Conservation (phyloP, 768 basidiomycete genomes). For the Leccinum imitatum region DNA sequence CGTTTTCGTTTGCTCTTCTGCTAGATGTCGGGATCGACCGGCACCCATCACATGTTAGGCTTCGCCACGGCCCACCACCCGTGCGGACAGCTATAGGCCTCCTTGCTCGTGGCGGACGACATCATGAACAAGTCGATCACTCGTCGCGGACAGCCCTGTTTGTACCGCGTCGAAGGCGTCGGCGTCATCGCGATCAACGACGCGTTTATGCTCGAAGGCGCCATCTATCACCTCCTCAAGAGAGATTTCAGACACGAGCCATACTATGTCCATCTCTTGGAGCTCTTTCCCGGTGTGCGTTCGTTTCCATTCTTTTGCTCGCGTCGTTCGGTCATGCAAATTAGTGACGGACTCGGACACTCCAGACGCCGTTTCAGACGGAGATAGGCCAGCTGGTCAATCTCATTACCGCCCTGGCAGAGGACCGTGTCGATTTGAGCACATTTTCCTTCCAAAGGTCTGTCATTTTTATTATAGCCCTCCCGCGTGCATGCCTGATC, state of each 20-base stretch:
- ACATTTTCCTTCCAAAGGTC: constrained; percentile 6
- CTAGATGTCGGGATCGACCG: too few relatives aligned
- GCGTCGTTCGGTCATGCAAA: background rate
- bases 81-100: constrained; percentile 66
- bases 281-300: constrained; percentile 84
- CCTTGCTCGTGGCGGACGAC: constrained; percentile 90
- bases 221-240: constrained; percentile 90
- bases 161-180: constrained; percentile 66
- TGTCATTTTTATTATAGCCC: background rate
- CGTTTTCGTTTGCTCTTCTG: too few relatives aligned
- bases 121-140: constrained; percentile 97
- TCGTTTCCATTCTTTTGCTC: background rate
- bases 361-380: constrained; percentile 5
- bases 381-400: constrained; percentile 6
- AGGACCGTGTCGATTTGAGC: too few relatives aligned
- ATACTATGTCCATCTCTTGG: constrained; percentile 88
- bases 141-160: constrained; percentile 92
- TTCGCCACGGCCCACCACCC: too few relatives aligned
- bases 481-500: background rate
- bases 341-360: background rate
- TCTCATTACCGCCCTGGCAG: too few relatives aligned
- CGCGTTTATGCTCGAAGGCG: constrained; percentile 91
- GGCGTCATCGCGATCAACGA: constrained; percentile 94
- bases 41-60: too few relatives aligned
- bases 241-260: constrained; percentile 75